These are phyloP conservation scores for Hypomyces perniciosus DNA, from an alignment of 2,329 filamentous ascomycete genomes.

Conservation along the genomic window DNA sequence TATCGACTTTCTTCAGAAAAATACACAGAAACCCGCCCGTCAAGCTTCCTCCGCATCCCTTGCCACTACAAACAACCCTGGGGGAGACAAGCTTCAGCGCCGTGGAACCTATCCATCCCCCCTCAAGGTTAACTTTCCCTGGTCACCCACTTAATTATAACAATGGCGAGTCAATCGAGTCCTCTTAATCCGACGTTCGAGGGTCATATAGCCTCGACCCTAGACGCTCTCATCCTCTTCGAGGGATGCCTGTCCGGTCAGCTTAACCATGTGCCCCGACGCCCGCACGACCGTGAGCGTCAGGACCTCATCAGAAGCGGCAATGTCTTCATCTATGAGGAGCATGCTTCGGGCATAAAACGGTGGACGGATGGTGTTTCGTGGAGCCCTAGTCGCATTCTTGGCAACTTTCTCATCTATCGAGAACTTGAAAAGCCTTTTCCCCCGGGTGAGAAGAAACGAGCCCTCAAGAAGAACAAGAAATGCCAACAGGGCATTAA, in stretches of 20 bases:
- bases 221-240: slow-evolving; percentile 74
- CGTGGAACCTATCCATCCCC: slow-evolving; percentile 1
- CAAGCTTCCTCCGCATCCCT: background rate
- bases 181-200: slow-evolving; percentile 57
- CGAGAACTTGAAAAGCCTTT: slow-evolving; percentile 74
- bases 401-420: slow-evolving; percentile 81
- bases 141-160: slow-evolving; percentile 14
- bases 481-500: slow-evolving; percentile 28
- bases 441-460: slow-evolving; percentile 77
- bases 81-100: background rate
- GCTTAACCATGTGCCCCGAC: slow-evolving; percentile 69
- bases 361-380: slow-evolving; percentile 88
- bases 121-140: slow-evolving; percentile 15
- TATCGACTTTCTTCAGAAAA: background rate
- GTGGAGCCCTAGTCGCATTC: slow-evolving; percentile 84
- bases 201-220: slow-evolving; percentile 62
- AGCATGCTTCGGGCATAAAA: slow-evolving; percentile 85
- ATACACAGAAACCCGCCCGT: background rate
- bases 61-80: background rate
- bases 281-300: slow-evolving; percentile 82
- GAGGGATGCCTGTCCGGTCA: slow-evolving; percentile 69
- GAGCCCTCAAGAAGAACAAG: slow-evolving; percentile 66
- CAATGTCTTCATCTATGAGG: slow-evolving; percentile 86
- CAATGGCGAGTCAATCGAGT: slow-evolving; percentile 22
- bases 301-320: slow-evolving; percentile 73